Evolutionary conservation across 495 filamentous ascomycete species (phyloP), one percentile per base, ranked within the genome.

Genomic region (Penicillium paradoxum): DNA sequence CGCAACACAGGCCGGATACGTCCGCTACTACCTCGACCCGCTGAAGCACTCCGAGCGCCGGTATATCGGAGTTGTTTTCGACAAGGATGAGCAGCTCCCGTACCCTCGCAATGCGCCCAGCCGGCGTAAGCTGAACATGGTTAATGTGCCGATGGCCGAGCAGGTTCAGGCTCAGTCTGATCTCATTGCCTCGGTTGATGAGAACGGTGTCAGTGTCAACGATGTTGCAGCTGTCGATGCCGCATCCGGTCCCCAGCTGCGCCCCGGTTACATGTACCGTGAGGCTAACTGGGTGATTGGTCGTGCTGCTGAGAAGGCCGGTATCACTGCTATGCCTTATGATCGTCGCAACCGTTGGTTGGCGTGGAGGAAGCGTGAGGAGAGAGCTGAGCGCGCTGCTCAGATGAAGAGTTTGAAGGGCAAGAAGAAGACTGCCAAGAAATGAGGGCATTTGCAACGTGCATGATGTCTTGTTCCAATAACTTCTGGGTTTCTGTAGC

Each of bases 21-120:
- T 99, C 41, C 89, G 90, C 55, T 99, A 95, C 77, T 99, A 99
- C 75, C 82, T 83, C 51, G 91, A 97, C 59, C 91, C 90, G 1
- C 62, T 76, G 44, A 77, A 73, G 27, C 88, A 96, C 64, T 85
- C 90, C 1, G 87, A 87, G 41, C 81, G 90, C 40, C 84, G 90
- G 65, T 97, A 87, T 71, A 99, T 99, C 65, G 93, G 93, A 41
- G 83, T 99, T 44, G 86, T 85, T 14, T 89, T 96, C 70, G 79
- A 89, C 64, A 86, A 87, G 63, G 74, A 85, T 0, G 75, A 67
- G 24, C 72, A 64, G 41, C 81, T 98, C 19, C 95, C 93, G 2
- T 81, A 84, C 57, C 89, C 89, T 0, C 67, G 65, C 36, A 85
- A 90, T 59, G 83, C 84, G 10, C 70, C 72, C 42, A 74, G 62